These are phyloP conservation scores for Salix caprea DNA, from an alignment of 345 rosid species.

Conservation along the genomic window DNA sequence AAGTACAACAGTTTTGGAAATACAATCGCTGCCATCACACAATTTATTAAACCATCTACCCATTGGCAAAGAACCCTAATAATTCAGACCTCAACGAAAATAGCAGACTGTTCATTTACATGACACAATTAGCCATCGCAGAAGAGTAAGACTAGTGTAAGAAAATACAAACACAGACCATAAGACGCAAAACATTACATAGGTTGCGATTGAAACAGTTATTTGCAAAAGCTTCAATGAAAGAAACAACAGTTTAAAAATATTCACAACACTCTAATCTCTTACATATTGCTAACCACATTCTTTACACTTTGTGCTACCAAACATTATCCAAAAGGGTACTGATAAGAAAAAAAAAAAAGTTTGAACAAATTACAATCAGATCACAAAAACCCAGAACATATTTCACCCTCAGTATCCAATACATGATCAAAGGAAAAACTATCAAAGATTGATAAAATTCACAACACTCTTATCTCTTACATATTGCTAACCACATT, in stretches of 20 bases:
- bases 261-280: not conserved
- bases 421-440: not conserved
- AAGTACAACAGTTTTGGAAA: too few relatives aligned
- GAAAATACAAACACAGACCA: too few relatives aligned
- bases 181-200: not conserved
- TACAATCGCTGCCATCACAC: not conserved
- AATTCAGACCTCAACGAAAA: not conserved
- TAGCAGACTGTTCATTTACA: not conserved
- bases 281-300: not conserved
- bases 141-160: not conserved
- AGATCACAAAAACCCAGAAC: conserved; percentile 5
- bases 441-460: not conserved
- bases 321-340: not conserved
- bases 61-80: not conserved
- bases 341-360: not conserved
- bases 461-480: not conserved
- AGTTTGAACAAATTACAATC: not conserved
- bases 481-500: not conserved
- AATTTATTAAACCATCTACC: not conserved
- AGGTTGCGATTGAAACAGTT: not conserved
- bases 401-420: not conserved
- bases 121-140: not conserved
- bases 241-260: not conserved
- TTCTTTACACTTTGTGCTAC: not conserved
- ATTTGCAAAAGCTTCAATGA: not conserved